Percentiles rank a stretch among this genome's conserved stretches.
phyloP scores from a whole-genome alignment of 202 grass and related monocot genomes.

The Carex sylvatica region DNA sequence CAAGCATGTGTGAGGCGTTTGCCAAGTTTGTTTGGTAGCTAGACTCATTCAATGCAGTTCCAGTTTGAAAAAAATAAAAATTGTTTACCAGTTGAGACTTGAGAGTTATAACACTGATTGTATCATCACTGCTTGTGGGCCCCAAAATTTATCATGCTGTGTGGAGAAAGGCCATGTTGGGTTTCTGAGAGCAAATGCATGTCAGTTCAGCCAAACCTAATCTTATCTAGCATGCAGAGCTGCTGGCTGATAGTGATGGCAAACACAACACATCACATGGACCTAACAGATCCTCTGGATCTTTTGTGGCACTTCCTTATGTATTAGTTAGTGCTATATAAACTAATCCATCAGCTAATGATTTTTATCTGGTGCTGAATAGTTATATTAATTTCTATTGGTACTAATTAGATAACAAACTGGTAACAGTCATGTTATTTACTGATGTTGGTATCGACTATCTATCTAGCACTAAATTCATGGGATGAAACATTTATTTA shows the following conservation, averaged over 20 bases:
- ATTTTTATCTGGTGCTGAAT: not conserved
- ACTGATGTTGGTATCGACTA: not conserved
- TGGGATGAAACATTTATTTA: not conserved
- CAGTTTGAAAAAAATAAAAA: not conserved
- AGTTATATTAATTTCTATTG: not conserved
- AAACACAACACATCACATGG: conserved; percentile 22
- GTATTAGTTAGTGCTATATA: not conserved
- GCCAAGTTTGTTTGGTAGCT: conserved; percentile 24
- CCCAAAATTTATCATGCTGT: conserved; percentile 6
- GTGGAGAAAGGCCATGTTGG: not conserved
- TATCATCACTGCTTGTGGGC: conserved; percentile 12
- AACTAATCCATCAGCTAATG: not conserved
- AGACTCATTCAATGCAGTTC: conserved; percentile 24
- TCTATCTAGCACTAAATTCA: not conserved
- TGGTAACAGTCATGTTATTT: not conserved
- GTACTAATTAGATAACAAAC: not conserved
- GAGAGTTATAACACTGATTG: conserved; percentile 17
- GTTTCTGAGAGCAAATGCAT: conserved; percentile 4
- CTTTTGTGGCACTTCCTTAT: not conserved
- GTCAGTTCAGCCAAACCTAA: conserved; percentile 20
- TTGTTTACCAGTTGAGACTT: not conserved
- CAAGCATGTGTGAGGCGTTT: conserved; percentile 21
- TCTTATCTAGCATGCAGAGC: conserved; percentile 10
- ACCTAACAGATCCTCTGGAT: not conserved
- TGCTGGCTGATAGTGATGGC: not conserved